Evolutionary conservation across 768 basidiomycete genomes (phyloP), one percentile per base, ranked within the genome.

Genomic region (Phylloporus sp.): DNA sequence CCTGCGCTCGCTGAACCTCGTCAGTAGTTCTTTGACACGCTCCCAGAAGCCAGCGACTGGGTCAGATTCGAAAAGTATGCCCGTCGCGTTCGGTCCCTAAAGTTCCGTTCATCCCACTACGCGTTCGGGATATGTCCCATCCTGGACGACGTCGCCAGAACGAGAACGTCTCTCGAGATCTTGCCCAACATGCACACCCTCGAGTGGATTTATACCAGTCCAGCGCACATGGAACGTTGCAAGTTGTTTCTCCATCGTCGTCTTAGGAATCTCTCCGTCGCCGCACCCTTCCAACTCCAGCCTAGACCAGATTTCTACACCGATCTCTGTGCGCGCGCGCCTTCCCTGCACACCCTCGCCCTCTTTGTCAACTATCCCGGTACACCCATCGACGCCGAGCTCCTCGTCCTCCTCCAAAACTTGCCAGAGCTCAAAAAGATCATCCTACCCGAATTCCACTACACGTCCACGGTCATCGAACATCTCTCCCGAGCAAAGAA

Each of bases 231-330:
- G 56, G 64, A 69, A 20, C 62, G 64, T 15, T 67, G 70, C 36
- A 71, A 78, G 21, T 56, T 82, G 43, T 84, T 84, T 63, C 80
- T 84, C 73, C 78, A 81, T 56, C 61, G 65, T 27, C 71, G 70
- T 38, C 65, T 85, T 47, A 77, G 68, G 50, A 49, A 65, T 32
- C 66, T 74, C 42, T 38, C 54, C 28, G 68, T 48, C 63, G 71
- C 50, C 40, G 64, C 58, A 28, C 65, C 52, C 15, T 60, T 58
- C 15, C 49, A 60, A 4, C 15, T 31, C 2, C 13, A 38, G 33
- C 48, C 44, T 34, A 37, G 54, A 21, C 35, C 42, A 7, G 49
- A 49, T 43, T 35, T 67, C 43, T 71, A 70, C 38, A 54, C 66
- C 34, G 70, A 74, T 38, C 52, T 82, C 10, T 64, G 67, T 5